Conservation (phyloP, 352 stramenopile species). For the Globisporangium viniferum region DNA sequence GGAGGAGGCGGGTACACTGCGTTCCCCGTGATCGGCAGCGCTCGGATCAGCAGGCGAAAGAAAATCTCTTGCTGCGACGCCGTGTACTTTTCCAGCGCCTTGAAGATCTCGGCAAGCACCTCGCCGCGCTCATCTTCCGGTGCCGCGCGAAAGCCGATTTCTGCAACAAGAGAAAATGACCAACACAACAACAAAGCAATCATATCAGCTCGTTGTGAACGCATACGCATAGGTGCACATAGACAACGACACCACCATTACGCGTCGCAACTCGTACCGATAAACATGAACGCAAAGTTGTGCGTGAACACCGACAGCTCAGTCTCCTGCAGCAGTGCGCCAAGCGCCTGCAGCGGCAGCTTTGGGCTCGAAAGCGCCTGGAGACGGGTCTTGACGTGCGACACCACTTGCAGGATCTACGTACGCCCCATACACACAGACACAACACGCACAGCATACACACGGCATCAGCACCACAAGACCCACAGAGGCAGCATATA, state of each 20-base stretch:
- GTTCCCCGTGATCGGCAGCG: conserved; percentile 35
- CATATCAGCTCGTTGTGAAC: neutral
- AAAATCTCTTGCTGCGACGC: conserved; percentile 55
- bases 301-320: conserved; percentile 52
- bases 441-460: neutral
- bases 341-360: conserved; percentile 53
- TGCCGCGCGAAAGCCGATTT: conserved; percentile 60
- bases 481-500: too few relatives aligned
- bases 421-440: neutral
- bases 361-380: conserved; percentile 41
- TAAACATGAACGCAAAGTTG: conserved; percentile 74
- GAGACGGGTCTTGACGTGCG: conserved; percentile 72
- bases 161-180: conserved; percentile 18
- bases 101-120: conserved; percentile 35
- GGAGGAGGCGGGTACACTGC: conserved; percentile 16
- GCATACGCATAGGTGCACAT: neutral
- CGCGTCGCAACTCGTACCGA: conserved; percentile 30
- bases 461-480: neutral
- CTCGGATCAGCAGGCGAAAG: conserved; percentile 56
- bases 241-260: neutral
- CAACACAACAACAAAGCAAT: neutral
- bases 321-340: conserved; percentile 32
- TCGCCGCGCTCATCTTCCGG: conserved; percentile 36
- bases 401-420: conserved; percentile 70
- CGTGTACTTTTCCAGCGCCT: conserved; percentile 29